Conservation (phyloP, 257 asterid genomes). For the Datura wrightii region DNA sequence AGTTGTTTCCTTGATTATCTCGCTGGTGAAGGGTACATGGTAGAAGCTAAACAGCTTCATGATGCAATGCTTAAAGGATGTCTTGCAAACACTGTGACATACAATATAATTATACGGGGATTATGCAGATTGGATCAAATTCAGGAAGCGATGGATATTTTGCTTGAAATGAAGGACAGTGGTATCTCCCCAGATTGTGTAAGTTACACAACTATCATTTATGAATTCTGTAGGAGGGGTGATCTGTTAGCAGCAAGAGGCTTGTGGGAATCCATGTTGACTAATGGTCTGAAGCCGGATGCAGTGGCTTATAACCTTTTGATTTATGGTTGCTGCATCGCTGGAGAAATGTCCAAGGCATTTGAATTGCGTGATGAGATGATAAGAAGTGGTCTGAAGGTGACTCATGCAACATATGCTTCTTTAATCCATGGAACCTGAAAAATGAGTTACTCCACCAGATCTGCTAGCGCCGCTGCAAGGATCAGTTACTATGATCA, state of each 20-base stretch:
- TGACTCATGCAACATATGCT: conserved; percentile 46
- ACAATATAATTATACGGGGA: conserved; percentile 79
- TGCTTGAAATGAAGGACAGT: conserved; percentile 62
- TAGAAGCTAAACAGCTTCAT: conserved; percentile 71
- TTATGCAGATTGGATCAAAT: conserved; percentile 69
- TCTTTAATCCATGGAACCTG: conserved; percentile 17
- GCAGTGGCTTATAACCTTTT: conserved; percentile 72
- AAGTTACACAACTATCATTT: conserved; percentile 73
- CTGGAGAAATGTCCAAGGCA: conserved; percentile 69
- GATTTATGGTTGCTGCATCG: conserved; percentile 68
- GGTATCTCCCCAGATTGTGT: conserved; percentile 74
- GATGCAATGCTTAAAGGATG: conserved; percentile 52
- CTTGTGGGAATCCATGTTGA: conserved; percentile 77
- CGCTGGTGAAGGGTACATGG: conserved; percentile 65
- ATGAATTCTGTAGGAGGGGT: conserved; percentile 65
- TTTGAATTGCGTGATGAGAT: conserved; percentile 62
- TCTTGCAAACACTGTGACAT: conserved; percentile 69
- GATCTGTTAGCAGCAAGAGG: conserved; percentile 64
- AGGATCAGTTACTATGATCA: neutral
- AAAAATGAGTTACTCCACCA: conserved; percentile 30
- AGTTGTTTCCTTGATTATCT: conserved; percentile 87
- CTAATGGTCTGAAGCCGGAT: conserved; percentile 70
- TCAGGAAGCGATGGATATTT: conserved; percentile 54
- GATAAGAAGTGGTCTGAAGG: conserved; percentile 70
- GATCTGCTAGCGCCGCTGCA: neutral